Conservation (phyloP, 345 rosid genomes). For the Gynandropsis gynandra region DNA sequence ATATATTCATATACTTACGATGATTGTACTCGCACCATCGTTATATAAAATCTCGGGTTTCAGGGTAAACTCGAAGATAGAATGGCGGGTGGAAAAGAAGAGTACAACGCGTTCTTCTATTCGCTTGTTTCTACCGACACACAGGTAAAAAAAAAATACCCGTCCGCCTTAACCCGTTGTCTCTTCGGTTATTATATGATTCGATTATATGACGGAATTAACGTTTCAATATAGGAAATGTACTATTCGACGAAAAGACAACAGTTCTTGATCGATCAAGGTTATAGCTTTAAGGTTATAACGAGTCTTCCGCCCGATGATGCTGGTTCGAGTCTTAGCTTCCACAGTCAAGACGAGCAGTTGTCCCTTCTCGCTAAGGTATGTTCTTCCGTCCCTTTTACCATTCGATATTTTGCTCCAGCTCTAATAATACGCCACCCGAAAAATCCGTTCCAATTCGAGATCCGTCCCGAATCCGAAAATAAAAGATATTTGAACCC, state of each 20-base stretch:
- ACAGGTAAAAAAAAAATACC: constrained; percentile 40
- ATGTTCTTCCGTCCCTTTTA: background rate
- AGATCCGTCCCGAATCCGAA: too few species aligned
- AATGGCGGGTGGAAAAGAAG: constrained; percentile 98
- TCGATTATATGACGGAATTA: background rate
- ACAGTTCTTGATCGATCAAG: constrained; percentile 92
- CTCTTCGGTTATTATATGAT: too few species aligned
- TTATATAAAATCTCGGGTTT: too few species aligned
- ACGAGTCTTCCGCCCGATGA: constrained; percentile 88
- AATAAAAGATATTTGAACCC: too few species aligned
- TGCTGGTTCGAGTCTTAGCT: constrained; percentile 72
- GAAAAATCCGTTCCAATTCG: too few species aligned
- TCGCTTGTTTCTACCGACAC: constrained; percentile 96
- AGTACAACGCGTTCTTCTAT: constrained; percentile 93
- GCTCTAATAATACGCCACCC: too few species aligned
- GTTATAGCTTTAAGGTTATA: constrained; percentile 93
- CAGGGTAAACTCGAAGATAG: constrained; percentile 95
- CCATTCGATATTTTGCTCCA: too few species aligned
- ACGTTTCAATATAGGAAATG: constrained; percentile 77
- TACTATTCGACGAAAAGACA: constrained; percentile 91
- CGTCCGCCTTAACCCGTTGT: background rate
- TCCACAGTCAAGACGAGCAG: constrained; percentile 59
- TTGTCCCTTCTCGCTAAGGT: constrained; percentile 68
- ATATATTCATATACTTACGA: background rate
- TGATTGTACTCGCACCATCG: too few species aligned